phyloP scores from a whole-genome alignment of 495 filamentous ascomycete genomes.

The Aspergillus carlsbadensis region DNA sequence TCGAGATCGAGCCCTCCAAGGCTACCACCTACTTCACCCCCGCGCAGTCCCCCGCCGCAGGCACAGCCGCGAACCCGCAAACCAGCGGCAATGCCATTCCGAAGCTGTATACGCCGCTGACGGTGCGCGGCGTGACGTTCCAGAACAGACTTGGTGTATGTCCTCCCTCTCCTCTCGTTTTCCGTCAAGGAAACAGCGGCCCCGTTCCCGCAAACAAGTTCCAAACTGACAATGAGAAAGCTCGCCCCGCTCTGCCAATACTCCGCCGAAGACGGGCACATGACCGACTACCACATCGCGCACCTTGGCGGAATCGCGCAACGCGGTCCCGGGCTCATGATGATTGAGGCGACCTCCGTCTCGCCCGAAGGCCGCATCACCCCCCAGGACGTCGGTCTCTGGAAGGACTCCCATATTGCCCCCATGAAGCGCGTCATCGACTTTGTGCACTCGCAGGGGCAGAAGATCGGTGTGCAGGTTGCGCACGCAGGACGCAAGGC shows the following conservation, averaged over 20 bases:
- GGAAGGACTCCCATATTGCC: constrained; percentile 71
- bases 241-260: constrained; percentile 69
- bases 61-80: constrained; percentile 63
- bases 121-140: constrained; percentile 55
- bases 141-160: constrained; percentile 61
- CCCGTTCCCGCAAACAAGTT: too few species aligned
- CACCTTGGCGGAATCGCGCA: constrained; percentile 58
- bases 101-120: constrained; percentile 68
- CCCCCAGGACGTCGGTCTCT: constrained; percentile 68
- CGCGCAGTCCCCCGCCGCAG: constrained; percentile 60
- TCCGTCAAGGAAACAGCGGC: neutral
- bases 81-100: constrained; percentile 54
- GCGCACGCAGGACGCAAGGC: constrained; percentile 78
- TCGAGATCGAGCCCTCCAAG: constrained; percentile 7
- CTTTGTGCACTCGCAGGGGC: constrained; percentile 69
- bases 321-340: constrained; percentile 65
- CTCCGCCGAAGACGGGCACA: constrained; percentile 60
- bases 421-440: constrained; percentile 60
- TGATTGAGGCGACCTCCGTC: constrained; percentile 75
- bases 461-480: constrained; percentile 73
- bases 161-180: constrained; percentile 9
- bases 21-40: constrained; percentile 68
- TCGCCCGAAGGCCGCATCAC: constrained; percentile 73
- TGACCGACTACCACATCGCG: constrained; percentile 62
- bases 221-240: too few species aligned